phyloP scores from a whole-genome alignment of 192 early-diverging fungal species.

The Chytriomyces sp. region DNA sequence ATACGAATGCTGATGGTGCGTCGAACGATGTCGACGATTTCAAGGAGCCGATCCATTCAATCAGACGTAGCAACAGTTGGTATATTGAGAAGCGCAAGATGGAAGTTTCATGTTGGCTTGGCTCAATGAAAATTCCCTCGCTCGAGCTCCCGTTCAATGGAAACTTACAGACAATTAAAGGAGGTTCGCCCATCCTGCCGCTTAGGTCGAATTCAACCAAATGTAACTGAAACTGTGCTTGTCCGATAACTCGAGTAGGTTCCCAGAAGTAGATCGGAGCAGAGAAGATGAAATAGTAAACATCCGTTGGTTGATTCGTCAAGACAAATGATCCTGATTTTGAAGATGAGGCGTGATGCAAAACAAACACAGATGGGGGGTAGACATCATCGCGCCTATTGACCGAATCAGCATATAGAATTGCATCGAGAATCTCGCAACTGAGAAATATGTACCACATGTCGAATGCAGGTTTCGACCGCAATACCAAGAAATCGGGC shows the following conservation, averaged over 20 bases:
- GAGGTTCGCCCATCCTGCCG: background rate
- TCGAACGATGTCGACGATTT: too few relatives aligned
- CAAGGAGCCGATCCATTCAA: too few relatives aligned
- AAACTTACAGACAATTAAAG: too few relatives aligned
- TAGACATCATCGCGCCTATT: background rate
- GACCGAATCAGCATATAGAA: too few relatives aligned
- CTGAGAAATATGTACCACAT: background rate
- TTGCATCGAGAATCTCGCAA: background rate
- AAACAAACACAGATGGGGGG: background rate
- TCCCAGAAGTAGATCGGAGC: conserved; percentile 19
- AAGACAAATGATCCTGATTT: background rate
- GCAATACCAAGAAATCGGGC: conserved; percentile 16
- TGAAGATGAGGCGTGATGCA: conserved; percentile 7
- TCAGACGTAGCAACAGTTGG: too few relatives aligned
- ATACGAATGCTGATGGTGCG: too few relatives aligned
- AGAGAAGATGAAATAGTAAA: conserved; percentile 17
- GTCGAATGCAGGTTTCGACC: conserved; percentile 10
- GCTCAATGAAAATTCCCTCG: too few relatives aligned
- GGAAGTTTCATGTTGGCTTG: too few relatives aligned
- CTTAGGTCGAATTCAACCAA: conserved; percentile 1
- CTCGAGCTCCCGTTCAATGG: too few relatives aligned
- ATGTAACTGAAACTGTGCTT: background rate
- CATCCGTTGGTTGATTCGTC: conserved; percentile 11
- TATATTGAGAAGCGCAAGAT: too few relatives aligned
- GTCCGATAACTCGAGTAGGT: background rate